Evolutionary conservation across 2,329 filamentous ascomycete genomes (phyloP).

Genomic region (Ambrosiella cleistominuta): DNA sequence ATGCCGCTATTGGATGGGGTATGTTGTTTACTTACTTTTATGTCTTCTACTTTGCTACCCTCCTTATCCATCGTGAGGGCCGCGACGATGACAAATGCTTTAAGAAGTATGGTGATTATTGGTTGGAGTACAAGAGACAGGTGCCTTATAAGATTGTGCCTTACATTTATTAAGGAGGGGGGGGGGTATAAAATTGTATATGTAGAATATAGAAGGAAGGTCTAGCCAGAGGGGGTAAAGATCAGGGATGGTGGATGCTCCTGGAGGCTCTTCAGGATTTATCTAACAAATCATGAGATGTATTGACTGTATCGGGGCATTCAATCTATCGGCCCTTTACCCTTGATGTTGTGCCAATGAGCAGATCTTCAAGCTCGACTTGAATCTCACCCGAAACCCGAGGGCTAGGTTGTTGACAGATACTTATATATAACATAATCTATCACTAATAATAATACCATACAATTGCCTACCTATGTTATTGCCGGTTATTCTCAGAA

Average conservation of each 20-base stretch:
- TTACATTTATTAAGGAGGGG: constrained; percentile 48
- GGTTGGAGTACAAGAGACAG: constrained; percentile 70
- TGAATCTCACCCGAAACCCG: neutral
- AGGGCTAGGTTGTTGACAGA: neutral
- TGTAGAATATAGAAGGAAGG: neutral
- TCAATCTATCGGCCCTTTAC: neutral
- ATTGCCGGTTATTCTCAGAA: too few species aligned
- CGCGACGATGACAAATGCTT: constrained; percentile 84
- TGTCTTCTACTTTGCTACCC: constrained; percentile 72
- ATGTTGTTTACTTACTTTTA: constrained; percentile 91
- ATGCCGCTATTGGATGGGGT: constrained; percentile 62
- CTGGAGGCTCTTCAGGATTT: neutral
- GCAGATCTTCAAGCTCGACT: neutral
- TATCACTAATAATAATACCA: neutral
- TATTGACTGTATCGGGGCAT: neutral
- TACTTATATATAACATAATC: neutral
- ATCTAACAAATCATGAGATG: neutral
- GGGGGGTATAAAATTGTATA: too few species aligned
- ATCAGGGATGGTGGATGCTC: neutral
- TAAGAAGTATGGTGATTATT: constrained; percentile 82
- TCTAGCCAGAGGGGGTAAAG: neutral
- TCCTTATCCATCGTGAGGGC: constrained; percentile 71
- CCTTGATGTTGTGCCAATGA: neutral
- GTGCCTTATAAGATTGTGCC: constrained; percentile 74
- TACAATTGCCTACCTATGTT: neutral